These are phyloP conservation scores for Chalciporus pseudorubinellus DNA, from an alignment of 768 basidiomycete species.

Conservation along the genomic window DNA sequence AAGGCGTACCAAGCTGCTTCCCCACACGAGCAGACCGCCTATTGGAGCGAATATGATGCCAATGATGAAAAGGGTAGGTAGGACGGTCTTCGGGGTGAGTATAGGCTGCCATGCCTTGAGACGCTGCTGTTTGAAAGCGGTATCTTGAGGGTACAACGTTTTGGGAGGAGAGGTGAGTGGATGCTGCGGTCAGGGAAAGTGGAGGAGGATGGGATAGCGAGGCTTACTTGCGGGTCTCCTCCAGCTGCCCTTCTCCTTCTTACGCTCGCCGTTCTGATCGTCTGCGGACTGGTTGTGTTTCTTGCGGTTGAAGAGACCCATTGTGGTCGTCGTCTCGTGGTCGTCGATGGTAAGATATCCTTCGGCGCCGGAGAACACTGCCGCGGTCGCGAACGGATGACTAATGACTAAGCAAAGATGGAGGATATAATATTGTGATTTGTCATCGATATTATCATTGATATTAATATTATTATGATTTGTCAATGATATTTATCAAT, in stretches of 20 bases:
- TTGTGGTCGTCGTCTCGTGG: conserved; percentile 27
- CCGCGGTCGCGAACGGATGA: no score
- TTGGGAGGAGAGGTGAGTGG: neutral
- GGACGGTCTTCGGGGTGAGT: conserved; percentile 94
- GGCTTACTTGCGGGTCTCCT: conserved; percentile 73
- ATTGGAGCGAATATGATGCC: conserved; percentile 95
- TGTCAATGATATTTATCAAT: no score
- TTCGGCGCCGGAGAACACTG: no score
- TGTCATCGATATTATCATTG: no score
- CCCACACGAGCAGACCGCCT: conserved; percentile 94
- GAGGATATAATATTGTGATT: no score
- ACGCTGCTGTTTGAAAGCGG: conserved; percentile 98
- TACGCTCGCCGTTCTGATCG: conserved; percentile 48
- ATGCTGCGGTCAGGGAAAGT: conserved; percentile 14
- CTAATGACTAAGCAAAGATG: conserved; percentile 16
- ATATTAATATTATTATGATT: no score
- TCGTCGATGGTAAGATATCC: neutral
- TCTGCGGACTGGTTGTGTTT: conserved; percentile 34
- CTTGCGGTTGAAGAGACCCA: conserved; percentile 62
- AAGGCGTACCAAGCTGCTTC: conserved; percentile 57
- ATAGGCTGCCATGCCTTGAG: conserved; percentile 99
- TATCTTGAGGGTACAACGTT: conserved; percentile 52
- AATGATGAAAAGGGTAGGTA: conserved; percentile 94
- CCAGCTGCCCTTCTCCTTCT: conserved; percentile 87
- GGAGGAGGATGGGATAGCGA: conserved; percentile 1